These are phyloP conservation scores for Penicillium pancosmium DNA, from an alignment of 495 filamentous ascomycete species.

Conservation along the genomic window DNA sequence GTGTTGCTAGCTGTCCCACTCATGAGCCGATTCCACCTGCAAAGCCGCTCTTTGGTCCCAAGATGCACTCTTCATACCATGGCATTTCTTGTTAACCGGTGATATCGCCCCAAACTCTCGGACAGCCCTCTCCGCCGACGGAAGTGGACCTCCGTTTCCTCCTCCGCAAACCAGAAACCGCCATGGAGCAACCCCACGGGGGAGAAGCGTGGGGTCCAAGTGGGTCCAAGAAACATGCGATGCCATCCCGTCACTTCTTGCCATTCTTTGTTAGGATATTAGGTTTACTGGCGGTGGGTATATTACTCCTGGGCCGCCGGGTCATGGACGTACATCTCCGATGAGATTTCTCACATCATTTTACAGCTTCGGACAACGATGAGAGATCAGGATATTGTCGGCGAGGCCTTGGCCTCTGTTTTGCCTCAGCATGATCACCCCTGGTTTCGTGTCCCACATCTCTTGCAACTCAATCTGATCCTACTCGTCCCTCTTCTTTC, in stretches of 20 bases:
- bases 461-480: constrained; percentile 42
- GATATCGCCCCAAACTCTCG: neutral
- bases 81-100: too few species aligned
- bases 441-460: constrained; percentile 38
- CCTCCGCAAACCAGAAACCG: neutral
- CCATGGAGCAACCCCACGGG: constrained; percentile 8
- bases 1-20: neutral
- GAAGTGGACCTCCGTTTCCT: neutral
- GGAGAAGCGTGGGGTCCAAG: constrained; percentile 3
- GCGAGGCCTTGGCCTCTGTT: constrained; percentile 25
- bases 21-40: neutral
- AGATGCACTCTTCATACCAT: too few species aligned
- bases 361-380: constrained; percentile 6
- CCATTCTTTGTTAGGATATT: neutral
- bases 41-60: too few species aligned
- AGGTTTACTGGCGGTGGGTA: neutral
- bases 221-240: neutral
- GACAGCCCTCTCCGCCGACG: neutral
- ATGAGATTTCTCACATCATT: neutral
- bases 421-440: constrained; percentile 32
- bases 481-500: constrained; percentile 44
- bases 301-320: neutral
- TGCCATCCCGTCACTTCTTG: neutral
- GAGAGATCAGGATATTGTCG: constrained; percentile 27
- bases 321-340: neutral